Conservation (phyloP, 371 early-diverging fungal genomes). For the Actinomortierella ambigua region DNA sequence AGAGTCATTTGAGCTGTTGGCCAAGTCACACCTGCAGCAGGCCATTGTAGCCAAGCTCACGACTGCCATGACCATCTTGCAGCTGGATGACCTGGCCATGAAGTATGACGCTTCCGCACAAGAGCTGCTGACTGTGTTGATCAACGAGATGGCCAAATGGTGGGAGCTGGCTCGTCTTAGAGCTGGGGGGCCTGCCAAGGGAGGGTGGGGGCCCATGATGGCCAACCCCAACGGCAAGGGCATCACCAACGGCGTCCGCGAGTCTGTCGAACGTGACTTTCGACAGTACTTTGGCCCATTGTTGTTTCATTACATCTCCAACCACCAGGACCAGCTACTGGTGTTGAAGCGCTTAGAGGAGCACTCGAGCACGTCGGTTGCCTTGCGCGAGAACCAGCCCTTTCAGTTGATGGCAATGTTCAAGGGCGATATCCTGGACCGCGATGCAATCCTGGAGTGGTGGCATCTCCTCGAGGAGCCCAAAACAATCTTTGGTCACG, state of each 20-base stretch:
- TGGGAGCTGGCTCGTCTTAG: constrained; percentile 36
- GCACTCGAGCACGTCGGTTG: constrained; percentile 14
- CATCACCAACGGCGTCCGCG: constrained; percentile 9
- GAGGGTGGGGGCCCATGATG: constrained; percentile 31
- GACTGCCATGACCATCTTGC: constrained; percentile 57
- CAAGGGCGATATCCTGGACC: constrained; percentile 40
- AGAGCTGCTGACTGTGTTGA: constrained; percentile 47
- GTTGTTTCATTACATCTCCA: constrained; percentile 32
- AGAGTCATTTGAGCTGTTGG: constrained; percentile 53
- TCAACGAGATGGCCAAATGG: constrained; percentile 39
- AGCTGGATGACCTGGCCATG: constrained; percentile 60
- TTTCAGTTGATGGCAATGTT: constrained; percentile 34
- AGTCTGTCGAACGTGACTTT: constrained; percentile 25
- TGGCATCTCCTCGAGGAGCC: constrained; percentile 39
- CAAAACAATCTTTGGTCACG: constrained; percentile 27
- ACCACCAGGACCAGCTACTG: constrained; percentile 30
- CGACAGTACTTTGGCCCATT: constrained; percentile 32
- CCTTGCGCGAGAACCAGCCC: constrained; percentile 17
- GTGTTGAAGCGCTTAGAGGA: constrained; percentile 28
- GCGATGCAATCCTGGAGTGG: constrained; percentile 42
- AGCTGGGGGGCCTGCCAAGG: constrained; percentile 34
- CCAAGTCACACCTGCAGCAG: constrained; percentile 59
- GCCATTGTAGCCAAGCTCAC: constrained; percentile 58
- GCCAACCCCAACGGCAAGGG: not conserved
- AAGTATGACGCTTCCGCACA: constrained; percentile 60